phyloP scores from a whole-genome alignment of 371 early-diverging fungal genomes.

The Nematocida sp. region DNA sequence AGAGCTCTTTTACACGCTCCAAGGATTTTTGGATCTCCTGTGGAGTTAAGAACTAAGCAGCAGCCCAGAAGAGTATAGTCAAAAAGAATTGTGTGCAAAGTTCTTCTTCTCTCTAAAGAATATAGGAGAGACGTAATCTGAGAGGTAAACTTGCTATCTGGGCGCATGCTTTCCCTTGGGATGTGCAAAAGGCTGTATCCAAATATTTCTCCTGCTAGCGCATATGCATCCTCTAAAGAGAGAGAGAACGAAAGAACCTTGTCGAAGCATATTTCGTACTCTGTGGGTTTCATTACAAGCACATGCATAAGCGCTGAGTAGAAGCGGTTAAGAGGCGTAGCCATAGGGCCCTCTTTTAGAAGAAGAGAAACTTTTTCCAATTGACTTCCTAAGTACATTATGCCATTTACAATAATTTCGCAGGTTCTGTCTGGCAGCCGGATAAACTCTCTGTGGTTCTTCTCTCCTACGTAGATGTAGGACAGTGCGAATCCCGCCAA shows the following conservation, averaged over 20 bases:
- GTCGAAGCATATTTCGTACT: constrained; percentile 7
- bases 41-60: constrained; percentile 39
- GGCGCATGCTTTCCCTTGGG: constrained; percentile 10
- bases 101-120: constrained; percentile 11
- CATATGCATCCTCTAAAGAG: constrained; percentile 34
- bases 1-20: constrained; percentile 34
- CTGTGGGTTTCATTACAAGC: constrained; percentile 1
- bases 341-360: constrained; percentile 14
- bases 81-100: constrained; percentile 9
- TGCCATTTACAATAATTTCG: constrained; percentile 48
- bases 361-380: constrained; percentile 35
- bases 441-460: constrained; percentile 20
- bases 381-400: constrained; percentile 24
- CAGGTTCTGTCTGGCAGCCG: constrained; percentile 42
- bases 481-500: constrained; percentile 31
- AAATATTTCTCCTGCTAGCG: constrained; percentile 40
- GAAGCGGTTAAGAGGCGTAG: constrained; percentile 39
- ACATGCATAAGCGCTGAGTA: constrained; percentile 31
- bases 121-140: constrained; percentile 34
- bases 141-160: background rate
- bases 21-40: constrained; percentile 32
- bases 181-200: constrained; percentile 22
- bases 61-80: constrained; percentile 42
- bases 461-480: constrained; percentile 10
- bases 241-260: background rate